A percentile compares a stretch with the other conserved stretches of the same genome.
Conservation (phyloP, 164 flowering plant genomes). For the Aristolochia fimbriata region DNA sequence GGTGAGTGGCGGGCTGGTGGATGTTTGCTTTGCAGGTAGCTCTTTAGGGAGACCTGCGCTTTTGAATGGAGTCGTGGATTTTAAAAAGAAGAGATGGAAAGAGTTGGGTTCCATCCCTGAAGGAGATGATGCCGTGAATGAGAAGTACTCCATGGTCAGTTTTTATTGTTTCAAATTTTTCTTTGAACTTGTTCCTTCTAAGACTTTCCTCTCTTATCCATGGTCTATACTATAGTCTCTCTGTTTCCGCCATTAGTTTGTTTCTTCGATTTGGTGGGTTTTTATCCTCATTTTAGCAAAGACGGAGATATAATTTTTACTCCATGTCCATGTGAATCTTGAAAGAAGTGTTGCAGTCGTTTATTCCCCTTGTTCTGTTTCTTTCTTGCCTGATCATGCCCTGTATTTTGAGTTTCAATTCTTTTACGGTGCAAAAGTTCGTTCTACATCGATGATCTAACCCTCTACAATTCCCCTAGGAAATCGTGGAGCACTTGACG, state of each 20-base stretch:
- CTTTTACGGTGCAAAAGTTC: too few species aligned
- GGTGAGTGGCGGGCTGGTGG: constrained; percentile 11
- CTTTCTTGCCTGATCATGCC: too few species aligned
- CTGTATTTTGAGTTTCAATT: too few species aligned
- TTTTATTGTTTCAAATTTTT: not conserved
- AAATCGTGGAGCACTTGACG: constrained; percentile 2
- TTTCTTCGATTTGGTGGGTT: too few species aligned
- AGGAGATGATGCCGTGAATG: constrained; percentile 3
- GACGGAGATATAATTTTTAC: too few species aligned
- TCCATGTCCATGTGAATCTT: too few species aligned
- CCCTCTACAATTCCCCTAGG: not conserved
- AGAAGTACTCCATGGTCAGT: constrained; percentile 9
- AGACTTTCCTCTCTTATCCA: too few species aligned
- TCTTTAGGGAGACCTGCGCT: constrained; percentile 14
- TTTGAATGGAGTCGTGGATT: constrained; percentile 15
- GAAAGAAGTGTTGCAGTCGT: too few species aligned
- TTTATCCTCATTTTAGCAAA: too few species aligned
- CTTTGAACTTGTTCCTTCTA: too few species aligned
- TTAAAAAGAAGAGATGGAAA: constrained; percentile 9
- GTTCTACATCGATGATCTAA: not conserved
- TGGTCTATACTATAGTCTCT: too few species aligned
- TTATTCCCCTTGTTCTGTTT: not conserved
- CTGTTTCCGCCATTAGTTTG: too few species aligned
- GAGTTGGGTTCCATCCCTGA: constrained; percentile 15
- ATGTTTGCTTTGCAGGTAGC: constrained; percentile 23